Evolutionary conservation across 495 filamentous ascomycete genomes (phyloP).

Genomic region (Patellaria atrata): DNA sequence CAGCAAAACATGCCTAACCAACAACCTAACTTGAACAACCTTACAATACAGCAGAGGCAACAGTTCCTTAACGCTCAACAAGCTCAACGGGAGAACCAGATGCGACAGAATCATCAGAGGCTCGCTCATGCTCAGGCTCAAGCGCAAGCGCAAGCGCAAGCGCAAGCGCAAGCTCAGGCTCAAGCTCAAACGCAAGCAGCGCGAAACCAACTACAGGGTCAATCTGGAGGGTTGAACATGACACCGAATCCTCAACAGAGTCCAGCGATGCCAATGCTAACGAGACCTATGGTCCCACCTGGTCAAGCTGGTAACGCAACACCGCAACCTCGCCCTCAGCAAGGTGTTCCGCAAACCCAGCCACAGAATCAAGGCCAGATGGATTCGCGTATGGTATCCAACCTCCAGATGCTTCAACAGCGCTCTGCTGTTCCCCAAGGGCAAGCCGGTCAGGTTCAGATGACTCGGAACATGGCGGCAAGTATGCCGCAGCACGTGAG

Average conservation of each 20-base stretch:
- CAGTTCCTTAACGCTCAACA: conserved; percentile 29
- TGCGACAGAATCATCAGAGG: conserved; percentile 24
- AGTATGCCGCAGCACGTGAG: conserved; percentile 16
- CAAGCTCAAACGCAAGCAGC: conserved; percentile 30
- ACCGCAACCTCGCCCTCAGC: conserved; percentile 16
- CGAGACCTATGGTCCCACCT: conserved; percentile 39
- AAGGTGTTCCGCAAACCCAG: conserved; percentile 11
- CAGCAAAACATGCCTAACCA: conserved; percentile 30
- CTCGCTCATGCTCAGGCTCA: conserved; percentile 24
- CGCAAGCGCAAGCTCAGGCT: conserved; percentile 29
- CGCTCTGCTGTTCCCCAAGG: conserved; percentile 10
- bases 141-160: conserved; percentile 26
- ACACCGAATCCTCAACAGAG: conserved; percentile 36
- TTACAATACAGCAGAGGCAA: not conserved
- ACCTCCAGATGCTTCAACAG: conserved; percentile 18
- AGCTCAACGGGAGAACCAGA: conserved; percentile 29
- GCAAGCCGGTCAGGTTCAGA: conserved; percentile 10
- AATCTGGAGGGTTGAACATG: conserved; percentile 32
- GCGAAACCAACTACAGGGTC: conserved; percentile 35
- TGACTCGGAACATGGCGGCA: conserved; percentile 6
- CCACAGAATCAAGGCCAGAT: conserved; percentile 10
- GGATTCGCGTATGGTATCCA: conserved; percentile 13
- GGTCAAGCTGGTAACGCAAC: conserved; percentile 18
- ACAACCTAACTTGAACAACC: conserved; percentile 26
- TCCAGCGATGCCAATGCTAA: conserved; percentile 45